A percentile compares a stretch with the other conserved stretches of the same genome.
These are phyloP conservation scores for Juglanconis oblonga DNA, from an alignment of 2,329 filamentous ascomycete species.

Conservation along the genomic window DNA sequence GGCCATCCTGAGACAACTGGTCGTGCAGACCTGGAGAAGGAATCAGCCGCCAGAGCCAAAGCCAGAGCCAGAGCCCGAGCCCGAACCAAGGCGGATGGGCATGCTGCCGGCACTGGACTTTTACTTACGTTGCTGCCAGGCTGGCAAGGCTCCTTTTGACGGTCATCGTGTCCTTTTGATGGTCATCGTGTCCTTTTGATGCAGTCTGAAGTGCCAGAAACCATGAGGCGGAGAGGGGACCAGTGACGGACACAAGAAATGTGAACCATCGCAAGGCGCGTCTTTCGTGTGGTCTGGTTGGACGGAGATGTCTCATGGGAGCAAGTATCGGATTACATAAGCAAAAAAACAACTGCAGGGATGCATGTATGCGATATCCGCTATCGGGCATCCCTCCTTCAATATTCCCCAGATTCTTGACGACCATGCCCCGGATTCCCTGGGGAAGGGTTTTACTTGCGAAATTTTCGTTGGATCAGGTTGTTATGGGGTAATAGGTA, in stretches of 20 bases:
- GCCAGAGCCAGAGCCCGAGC: not conserved
- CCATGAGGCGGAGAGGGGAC: not conserved
- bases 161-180: not conserved
- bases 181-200: not conserved
- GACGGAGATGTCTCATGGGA: not conserved
- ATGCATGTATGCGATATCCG: not conserved
- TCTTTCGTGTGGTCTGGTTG: too few relatives aligned
- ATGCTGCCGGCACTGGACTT: not conserved
- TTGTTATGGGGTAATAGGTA: conserved; percentile 21
- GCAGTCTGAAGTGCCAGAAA: not conserved
- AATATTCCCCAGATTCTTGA: not conserved
- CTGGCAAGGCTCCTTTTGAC: not conserved
- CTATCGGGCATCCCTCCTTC: not conserved
- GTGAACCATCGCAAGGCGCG: not conserved
- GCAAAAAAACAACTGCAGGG: not conserved
- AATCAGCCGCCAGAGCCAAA: not conserved
- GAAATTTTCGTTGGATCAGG: conserved; percentile 4
- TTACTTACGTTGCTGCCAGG: not conserved
- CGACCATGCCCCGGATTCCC: not conserved
- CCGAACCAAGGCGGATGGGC: not conserved
- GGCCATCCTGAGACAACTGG: not conserved
- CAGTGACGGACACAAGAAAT: not conserved
- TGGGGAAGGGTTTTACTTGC: not conserved
- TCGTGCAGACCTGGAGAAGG: not conserved
- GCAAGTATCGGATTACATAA: conserved; percentile 1